phyloP scores from a whole-genome alignment of 164 flowering plant genomes.

The Dillenia suffruticosa region DNA sequence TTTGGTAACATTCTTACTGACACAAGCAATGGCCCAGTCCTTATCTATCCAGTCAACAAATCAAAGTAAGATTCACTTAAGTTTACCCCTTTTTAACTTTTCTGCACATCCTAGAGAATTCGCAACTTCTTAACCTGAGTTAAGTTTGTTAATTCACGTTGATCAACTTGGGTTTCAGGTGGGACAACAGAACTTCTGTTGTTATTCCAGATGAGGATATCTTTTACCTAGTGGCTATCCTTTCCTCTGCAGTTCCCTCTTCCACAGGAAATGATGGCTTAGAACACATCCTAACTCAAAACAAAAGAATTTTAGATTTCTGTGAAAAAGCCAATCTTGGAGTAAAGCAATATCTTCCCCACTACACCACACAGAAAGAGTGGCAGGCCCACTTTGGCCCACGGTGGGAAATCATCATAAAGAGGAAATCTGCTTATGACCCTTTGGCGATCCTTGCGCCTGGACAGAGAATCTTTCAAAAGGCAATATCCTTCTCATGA shows the following conservation, averaged over 20 bases:
- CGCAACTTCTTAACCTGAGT: too few species aligned
- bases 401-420: slow-evolving; percentile 54
- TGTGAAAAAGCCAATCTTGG: slow-evolving; percentile 44
- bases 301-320: slow-evolving; percentile 44
- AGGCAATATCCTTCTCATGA: slow-evolving; percentile 33
- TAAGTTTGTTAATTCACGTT: not conserved
- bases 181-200: slow-evolving; percentile 62
- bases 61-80: slow-evolving; percentile 35
- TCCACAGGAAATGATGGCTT: slow-evolving; percentile 42
- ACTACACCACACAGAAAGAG: slow-evolving; percentile 51
- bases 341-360: slow-evolving; percentile 76
- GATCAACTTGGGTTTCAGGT: slow-evolving; percentile 32
- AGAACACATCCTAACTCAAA: slow-evolving; percentile 34
- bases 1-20: slow-evolving; percentile 41
- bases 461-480: slow-evolving; percentile 75
- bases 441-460: slow-evolving; percentile 80
- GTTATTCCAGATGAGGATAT: slow-evolving; percentile 55
- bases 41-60: slow-evolving; percentile 55
- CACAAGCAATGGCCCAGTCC: slow-evolving; percentile 53
- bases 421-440: slow-evolving; percentile 64
- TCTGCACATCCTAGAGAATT: too few species aligned
- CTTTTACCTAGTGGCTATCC: slow-evolving; percentile 60
- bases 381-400: slow-evolving; percentile 81
- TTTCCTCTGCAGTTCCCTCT: slow-evolving; percentile 51
- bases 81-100: not conserved